A percentile compares a stretch with the other conserved stretches of the same genome.
Conservation (phyloP, 2,329 filamentous ascomycete genomes). For the Botryotinia globosa region DNA sequence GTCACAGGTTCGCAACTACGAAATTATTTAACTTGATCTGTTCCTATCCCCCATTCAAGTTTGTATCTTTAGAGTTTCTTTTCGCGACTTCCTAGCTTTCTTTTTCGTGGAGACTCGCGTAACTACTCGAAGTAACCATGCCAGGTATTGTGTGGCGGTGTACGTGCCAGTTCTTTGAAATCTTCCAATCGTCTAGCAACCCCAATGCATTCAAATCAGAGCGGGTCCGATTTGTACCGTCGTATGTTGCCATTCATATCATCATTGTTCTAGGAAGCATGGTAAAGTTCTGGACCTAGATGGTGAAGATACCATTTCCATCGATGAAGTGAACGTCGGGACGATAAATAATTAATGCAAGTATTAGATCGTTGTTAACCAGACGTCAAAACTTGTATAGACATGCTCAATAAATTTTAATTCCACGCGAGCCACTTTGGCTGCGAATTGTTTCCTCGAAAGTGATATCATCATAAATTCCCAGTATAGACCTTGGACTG, state of each 20-base stretch:
- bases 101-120: not conserved
- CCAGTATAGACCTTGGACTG: not conserved
- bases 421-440: not conserved
- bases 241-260: not conserved
- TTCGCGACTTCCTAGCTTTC: not conserved
- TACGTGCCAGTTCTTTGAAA: not conserved
- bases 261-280: not conserved
- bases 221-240: not conserved
- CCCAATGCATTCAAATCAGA: not conserved
- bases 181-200: not conserved
- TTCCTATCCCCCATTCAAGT: not conserved
- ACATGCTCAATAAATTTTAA: not conserved
- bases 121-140: not conserved
- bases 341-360: not conserved
- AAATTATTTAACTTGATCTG: too few relatives aligned
- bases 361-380: not conserved
- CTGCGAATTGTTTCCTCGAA: not conserved
- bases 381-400: not conserved
- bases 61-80: not conserved
- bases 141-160: not conserved
- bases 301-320: not conserved
- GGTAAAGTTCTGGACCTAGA: not conserved
- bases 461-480: not conserved
- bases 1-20: not conserved
- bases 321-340: not conserved